Evolutionary conservation across 352 stramenopile species (phyloP), one percentile per base, ranked within the genome.

Genomic region (Phytophthora citricola): DNA sequence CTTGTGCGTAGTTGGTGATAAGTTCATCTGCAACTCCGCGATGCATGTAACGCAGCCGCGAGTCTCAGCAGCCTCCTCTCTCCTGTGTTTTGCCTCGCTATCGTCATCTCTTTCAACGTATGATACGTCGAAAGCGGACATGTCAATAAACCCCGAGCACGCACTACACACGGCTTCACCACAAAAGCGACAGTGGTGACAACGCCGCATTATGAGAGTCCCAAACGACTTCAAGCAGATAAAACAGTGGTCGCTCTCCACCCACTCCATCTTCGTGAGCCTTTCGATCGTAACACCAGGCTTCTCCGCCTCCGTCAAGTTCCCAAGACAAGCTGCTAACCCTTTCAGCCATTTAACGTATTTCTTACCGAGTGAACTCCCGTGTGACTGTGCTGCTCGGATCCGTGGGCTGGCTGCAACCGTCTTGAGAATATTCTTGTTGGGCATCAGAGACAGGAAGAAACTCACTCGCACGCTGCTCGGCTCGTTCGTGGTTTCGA

Each of bases 121-220:
- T 1, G 69, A 69, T 31, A 71, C 64, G 14, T 76, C 64, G 9
- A 80, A 73, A 12, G 54, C 58, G 5, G 64, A 48, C 50, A 79
- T 60, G 57, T 80, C 73, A 22, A 91, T 75, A 22, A 87, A 85
- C 20, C 69, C 81, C 15, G 78, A 89, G 52, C 78, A 90, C 20
- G 69, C 64, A 27, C 70, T 76, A 63, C 83, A 91, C 14, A 91
- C 75, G 8, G 79, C 75, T n/a, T 88, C 78, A 43, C 82, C 82
- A 43, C 82, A 91, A 46, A 91, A 78, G 1, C 82, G 82, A 52
- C 82, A 91, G 63, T 91, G 79, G 59, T 91, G 82, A 32, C 80
- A 83, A 9, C 75, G 65, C 0, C 80, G 81, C 62, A 70, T 66
- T 7, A 43, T 43, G 24, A 62, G 86, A 17, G 78, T 76, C 44